Conservation (phyloP, 176 grass and related monocot species). For the Hsuehochloa calcarea region DNA sequence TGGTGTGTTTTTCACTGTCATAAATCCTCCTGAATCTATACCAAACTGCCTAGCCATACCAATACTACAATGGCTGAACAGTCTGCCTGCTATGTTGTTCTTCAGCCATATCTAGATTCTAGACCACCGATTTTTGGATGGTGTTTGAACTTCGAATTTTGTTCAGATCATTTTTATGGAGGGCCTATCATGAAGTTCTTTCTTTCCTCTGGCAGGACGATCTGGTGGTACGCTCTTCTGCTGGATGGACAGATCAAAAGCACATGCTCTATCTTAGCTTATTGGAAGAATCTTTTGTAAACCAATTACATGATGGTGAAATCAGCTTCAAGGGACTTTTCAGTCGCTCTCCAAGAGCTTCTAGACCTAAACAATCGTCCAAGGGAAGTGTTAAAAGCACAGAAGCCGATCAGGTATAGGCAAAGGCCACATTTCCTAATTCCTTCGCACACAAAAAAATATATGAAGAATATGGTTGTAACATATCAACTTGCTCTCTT, state of each 20-base stretch:
- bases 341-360: conserved; percentile 29
- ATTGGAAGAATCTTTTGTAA: conserved; percentile 71
- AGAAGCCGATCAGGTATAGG: conserved; percentile 37
- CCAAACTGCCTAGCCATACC: not conserved
- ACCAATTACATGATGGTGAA: conserved; percentile 42
- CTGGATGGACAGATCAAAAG: conserved; percentile 82
- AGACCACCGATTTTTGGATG: not conserved
- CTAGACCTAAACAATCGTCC: conserved; percentile 25
- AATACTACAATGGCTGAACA: not conserved
- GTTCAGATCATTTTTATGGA: not conserved
- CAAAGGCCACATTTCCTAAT: not conserved
- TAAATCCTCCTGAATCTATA: not conserved
- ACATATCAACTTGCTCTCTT: conserved; percentile 5
- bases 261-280: conserved; percentile 76
- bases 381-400: conserved; percentile 27
- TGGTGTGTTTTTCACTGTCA: not conserved
- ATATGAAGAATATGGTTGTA: not conserved
- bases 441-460: not conserved
- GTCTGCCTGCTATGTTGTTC: not conserved
- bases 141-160: conserved; percentile 11
- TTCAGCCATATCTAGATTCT: not conserved
- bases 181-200: conserved; percentile 15
- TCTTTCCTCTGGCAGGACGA: conserved; percentile 41
- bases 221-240: conserved; percentile 41
- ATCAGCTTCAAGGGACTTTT: conserved; percentile 42